Conservation (phyloP, 148 eudicot genomes). For the Silene uniflora region DNA sequence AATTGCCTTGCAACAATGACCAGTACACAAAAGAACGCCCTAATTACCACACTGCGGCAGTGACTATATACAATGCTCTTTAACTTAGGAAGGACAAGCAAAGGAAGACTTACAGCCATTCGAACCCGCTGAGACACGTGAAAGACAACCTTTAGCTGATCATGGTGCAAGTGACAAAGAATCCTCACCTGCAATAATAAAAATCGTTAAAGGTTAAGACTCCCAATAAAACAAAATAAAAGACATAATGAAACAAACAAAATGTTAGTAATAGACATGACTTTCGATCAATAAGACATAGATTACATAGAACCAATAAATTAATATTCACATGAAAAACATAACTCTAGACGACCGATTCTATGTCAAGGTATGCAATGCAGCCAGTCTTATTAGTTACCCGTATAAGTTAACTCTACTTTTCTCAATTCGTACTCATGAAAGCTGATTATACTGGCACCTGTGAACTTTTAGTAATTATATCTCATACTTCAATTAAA, state of each 20-base stretch:
- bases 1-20: constrained; percentile 71
- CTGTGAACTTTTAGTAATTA: not conserved
- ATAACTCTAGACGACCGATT: not conserved
- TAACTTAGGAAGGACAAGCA: not conserved
- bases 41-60: not conserved
- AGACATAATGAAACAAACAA: not conserved
- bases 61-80: not conserved
- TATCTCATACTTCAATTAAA: not conserved
- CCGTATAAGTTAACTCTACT: not conserved
- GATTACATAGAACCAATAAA: not conserved
- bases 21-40: constrained; percentile 28
- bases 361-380: not conserved
- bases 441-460: not conserved
- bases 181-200: constrained; percentile 54
- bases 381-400: not conserved
- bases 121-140: constrained; percentile 84
- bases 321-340: not conserved
- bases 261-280: not conserved
- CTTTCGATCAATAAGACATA: not conserved
- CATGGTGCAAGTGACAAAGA: constrained; percentile 95
- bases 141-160: constrained; percentile 83
- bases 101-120: constrained; percentile 65
- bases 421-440: not conserved
- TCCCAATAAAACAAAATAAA: not conserved
- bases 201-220: not conserved